A percentile compares a stretch with the other conserved stretches of the same genome.
phyloP scores from a whole-genome alignment of 75 land plant species.

The Pinus taeda region DNA sequence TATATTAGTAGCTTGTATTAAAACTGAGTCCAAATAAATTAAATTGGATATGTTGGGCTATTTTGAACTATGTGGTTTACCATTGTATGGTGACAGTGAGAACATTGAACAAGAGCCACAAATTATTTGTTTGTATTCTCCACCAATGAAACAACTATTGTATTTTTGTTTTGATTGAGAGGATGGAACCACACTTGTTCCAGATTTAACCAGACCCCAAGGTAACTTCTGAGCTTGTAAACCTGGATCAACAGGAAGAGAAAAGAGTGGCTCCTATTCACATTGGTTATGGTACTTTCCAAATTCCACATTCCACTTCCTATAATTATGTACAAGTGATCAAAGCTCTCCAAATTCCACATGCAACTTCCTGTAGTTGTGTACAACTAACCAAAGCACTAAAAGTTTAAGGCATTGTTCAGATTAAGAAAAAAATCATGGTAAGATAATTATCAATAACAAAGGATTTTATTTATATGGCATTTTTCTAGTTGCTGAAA shows the following conservation, averaged over 20 bases:
- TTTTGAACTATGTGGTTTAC: too few relatives aligned
- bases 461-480: background rate
- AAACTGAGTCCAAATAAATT: too few relatives aligned
- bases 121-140: constrained; percentile 78
- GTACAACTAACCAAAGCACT: constrained; percentile 45
- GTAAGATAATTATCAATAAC: background rate
- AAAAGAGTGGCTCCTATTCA: constrained; percentile 71
- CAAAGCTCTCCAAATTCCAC: constrained; percentile 30
- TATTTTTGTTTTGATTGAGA: constrained; percentile 51
- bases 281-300: constrained; percentile 19
- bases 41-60: too few relatives aligned
- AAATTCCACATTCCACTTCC: constrained; percentile 36
- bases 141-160: constrained; percentile 80
- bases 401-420: constrained; percentile 11
- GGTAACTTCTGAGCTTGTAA: constrained; percentile 6
- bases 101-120: constrained; percentile 60
- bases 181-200: constrained; percentile 9
- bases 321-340: constrained; percentile 43
- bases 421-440: background rate
- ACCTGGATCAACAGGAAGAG: constrained; percentile 26
- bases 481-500: background rate
- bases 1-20: too few relatives aligned
- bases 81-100: too few relatives aligned
- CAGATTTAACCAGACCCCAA: background rate
- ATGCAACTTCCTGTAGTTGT: constrained; percentile 39